Percentiles rank a stretch among this genome's conserved stretches.
Conservation (phyloP, 805 yeast genomes). For the Candida chauliodis region DNA sequence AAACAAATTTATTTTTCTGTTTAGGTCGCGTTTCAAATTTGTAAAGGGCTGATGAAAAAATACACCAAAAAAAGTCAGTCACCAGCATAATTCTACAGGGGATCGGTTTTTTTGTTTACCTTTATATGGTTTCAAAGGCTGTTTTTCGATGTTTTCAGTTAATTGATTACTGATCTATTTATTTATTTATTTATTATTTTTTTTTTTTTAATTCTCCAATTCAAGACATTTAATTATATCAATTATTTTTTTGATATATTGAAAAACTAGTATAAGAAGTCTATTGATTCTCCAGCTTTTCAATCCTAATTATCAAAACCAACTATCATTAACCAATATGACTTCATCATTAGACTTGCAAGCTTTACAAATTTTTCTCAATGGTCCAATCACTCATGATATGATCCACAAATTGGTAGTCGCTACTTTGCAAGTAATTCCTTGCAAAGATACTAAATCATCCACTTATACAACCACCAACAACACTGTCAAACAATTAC, state of each 20-base stretch:
- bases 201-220: constrained; percentile 1
- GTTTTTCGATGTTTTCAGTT: no score
- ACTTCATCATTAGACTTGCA: constrained; percentile 23
- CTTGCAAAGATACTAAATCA: constrained; percentile 44
- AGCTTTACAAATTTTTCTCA: constrained; percentile 57
- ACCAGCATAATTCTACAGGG: no score
- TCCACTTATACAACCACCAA: constrained; percentile 16
- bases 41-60: no score
- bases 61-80: no score
- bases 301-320: background rate
- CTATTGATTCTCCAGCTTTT: background rate
- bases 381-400: constrained; percentile 68
- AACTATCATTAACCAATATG: constrained; percentile 6
- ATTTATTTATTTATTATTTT: background rate
- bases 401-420: constrained; percentile 70
- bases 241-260: background rate
- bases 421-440: constrained; percentile 62
- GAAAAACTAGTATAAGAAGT: constrained; percentile 1
- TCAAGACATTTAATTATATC: background rate
- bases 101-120: no score
- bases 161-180: no score
- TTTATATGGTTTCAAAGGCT: no score
- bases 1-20: no score
- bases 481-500: constrained; percentile 44
- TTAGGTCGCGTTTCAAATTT: no score